These are phyloP conservation scores for Neckera pumila DNA, from an alignment of 225 moss, liverwort and hornwort genomes.

Conservation along the genomic window DNA sequence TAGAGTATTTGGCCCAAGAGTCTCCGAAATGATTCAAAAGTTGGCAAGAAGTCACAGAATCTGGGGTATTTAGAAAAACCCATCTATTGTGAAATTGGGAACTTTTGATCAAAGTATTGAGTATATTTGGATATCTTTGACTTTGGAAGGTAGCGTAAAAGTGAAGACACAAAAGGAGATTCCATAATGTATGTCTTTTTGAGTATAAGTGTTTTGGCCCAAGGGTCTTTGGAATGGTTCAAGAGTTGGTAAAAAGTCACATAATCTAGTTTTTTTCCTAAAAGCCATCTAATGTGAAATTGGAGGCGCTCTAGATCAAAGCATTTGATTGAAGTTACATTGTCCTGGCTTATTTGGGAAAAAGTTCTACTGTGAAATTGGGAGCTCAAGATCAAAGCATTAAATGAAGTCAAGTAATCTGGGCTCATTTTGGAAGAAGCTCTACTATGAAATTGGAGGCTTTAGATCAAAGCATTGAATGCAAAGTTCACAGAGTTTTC, in stretches of 20 bases:
- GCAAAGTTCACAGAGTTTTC: neutral
- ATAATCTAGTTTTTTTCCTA: neutral
- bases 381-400: neutral
- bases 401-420: too few species aligned
- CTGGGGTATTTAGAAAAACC: rapidly evolving
- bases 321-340: neutral
- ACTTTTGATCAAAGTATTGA: too few species aligned
- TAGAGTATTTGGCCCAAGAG: too few species aligned
- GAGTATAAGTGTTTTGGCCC: neutral
- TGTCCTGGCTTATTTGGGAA: rapidly evolving
- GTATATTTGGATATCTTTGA: too few species aligned
- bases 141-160: rapidly evolving
- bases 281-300: neutral
- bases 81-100: neutral
- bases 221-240: neutral
- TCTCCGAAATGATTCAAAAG: too few species aligned
- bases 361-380: neutral
- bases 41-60: neutral
- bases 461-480: neutral
- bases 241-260: neutral
- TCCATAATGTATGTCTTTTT: neutral
- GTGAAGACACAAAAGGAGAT: neutral
- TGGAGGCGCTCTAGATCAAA: neutral
- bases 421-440: rapidly evolving
- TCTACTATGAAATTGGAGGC: neutral